Evolutionary conservation across 805 yeast species (phyloP).

Genomic region (Wickerhamiella spandovensis): DNA sequence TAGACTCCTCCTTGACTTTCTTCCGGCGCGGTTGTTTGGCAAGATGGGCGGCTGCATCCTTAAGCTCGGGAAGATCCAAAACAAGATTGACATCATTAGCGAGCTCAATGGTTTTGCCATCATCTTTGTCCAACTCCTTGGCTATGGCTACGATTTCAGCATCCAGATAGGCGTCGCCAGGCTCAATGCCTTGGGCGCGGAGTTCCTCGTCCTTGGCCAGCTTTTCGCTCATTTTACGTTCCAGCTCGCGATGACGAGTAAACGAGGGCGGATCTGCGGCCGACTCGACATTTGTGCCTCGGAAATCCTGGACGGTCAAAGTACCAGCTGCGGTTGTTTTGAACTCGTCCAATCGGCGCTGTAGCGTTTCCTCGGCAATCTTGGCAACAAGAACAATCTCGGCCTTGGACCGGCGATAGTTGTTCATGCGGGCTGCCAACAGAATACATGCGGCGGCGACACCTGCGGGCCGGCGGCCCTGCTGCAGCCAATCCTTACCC

Average conservation of each 20-base stretch:
- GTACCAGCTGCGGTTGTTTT: slow-evolving; percentile 60
- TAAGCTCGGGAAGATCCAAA: slow-evolving; percentile 15
- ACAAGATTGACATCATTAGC: slow-evolving; percentile 20
- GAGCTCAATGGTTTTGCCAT: slow-evolving; percentile 20
- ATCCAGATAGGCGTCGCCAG: slow-evolving; percentile 16
- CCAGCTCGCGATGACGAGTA: slow-evolving; percentile 43
- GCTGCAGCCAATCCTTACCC: slow-evolving; percentile 92
- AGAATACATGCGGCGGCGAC: slow-evolving; percentile 93
- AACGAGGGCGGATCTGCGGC: slow-evolving; percentile 75
- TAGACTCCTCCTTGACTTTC: not conserved
- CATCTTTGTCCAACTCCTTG: slow-evolving; percentile 17
- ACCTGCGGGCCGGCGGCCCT: slow-evolving; percentile 97
- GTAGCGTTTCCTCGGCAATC: slow-evolving; percentile 88
- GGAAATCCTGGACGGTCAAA: slow-evolving; percentile 59
- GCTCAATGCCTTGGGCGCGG: slow-evolving; percentile 14
- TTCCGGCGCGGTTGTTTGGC: slow-evolving; percentile 5
- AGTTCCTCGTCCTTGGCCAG: slow-evolving; percentile 12
- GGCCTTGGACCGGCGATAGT: slow-evolving; percentile 77
- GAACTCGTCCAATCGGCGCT: slow-evolving; percentile 80
- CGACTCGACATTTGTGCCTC: slow-evolving; percentile 33
- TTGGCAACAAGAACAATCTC: slow-evolving; percentile 93
- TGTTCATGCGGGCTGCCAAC: slow-evolving; percentile 94
- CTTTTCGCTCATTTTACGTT: slow-evolving; percentile 19
- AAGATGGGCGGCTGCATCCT: slow-evolving; percentile 12
- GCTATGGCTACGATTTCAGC: slow-evolving; percentile 17